These are phyloP conservation scores for Candida palmyrensis DNA, from an alignment of 805 yeast species.

Conservation along the genomic window DNA sequence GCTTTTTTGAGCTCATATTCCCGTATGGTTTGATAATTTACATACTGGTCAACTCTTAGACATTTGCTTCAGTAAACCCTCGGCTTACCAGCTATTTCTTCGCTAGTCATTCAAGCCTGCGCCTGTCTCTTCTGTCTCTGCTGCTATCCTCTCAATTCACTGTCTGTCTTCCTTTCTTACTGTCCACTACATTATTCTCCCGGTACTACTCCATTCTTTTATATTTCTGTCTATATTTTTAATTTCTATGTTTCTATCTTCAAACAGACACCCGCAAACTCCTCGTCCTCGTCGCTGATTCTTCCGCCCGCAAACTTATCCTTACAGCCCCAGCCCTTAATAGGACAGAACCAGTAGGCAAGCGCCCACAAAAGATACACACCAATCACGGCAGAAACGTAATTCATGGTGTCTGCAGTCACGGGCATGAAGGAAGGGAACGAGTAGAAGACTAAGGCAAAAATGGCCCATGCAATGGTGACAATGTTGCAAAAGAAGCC, in stretches of 20 bases:
- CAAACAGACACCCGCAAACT: conserved; percentile 40
- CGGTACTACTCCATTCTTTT: no score
- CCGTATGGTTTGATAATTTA: no score
- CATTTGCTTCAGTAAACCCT: no score
- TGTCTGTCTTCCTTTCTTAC: background rate
- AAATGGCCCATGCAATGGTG: conserved; percentile 29
- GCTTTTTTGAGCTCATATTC: no score
- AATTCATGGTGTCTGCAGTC: conserved; percentile 19
- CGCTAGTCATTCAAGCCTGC: no score
- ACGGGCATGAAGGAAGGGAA: conserved; percentile 28
- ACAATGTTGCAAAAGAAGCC: conserved; percentile 30
- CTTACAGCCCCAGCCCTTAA: conserved; percentile 31
- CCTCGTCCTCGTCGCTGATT: conserved; percentile 34
- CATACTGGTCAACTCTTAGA: no score
- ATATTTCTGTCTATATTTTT: background rate
- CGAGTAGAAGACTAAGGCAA: conserved; percentile 34
- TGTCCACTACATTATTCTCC: no score
- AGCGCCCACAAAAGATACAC: conserved; percentile 29
- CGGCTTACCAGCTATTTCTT: no score
- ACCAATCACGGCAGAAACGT: conserved; percentile 24
- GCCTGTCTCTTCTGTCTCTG: conserved; percentile 9
- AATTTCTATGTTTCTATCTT: conserved; percentile 5
- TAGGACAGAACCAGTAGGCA: conserved; percentile 40
- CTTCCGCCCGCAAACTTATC: conserved; percentile 39
- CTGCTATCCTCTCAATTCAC: background rate